Evolutionary conservation across 805 yeast species (phyloP).

Genomic region (Starmerella floris): DNA sequence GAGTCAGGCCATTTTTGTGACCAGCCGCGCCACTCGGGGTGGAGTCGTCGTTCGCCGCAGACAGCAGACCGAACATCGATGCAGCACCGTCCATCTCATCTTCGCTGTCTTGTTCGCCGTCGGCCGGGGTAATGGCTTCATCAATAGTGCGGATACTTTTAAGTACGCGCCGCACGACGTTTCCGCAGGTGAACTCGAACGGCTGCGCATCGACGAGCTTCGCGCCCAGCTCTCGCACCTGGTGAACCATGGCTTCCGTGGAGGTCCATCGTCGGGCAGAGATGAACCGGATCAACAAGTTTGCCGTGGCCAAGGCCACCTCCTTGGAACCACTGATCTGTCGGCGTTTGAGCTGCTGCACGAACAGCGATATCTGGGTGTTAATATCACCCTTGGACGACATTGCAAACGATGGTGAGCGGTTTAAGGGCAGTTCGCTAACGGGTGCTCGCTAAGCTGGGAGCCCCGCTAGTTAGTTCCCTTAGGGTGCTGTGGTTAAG

Average conservation of each 20-base stretch:
- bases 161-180: slow-evolving; percentile 76
- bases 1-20: slow-evolving; percentile 9
- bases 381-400: slow-evolving; percentile 25
- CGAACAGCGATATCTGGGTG: slow-evolving; percentile 24
- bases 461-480: too few species aligned
- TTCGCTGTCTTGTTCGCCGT: slow-evolving; percentile 8
- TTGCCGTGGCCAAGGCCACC: slow-evolving; percentile 79
- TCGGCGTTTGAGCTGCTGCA: slow-evolving; percentile 53
- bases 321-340: slow-evolving; percentile 69
- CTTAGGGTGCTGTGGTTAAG: too few species aligned
- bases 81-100: slow-evolving; percentile 15
- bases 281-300: slow-evolving; percentile 70
- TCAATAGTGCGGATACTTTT: slow-evolving; percentile 80
- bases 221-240: slow-evolving; percentile 62
- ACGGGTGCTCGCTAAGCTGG: neutral
- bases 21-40: neutral
- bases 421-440: neutral
- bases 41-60: slow-evolving; percentile 25
- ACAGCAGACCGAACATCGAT: slow-evolving; percentile 75
- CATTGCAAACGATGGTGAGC: too few species aligned
- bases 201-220: slow-evolving; percentile 66
- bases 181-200: slow-evolving; percentile 76
- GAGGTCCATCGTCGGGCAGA: slow-evolving; percentile 81
- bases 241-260: slow-evolving; percentile 54
- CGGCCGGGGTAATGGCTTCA: slow-evolving; percentile 30